Evolutionary conservation across 1,284 basidiomycete species (phyloP), one percentile per base, ranked within the genome.

Genomic region (Exsudoporus floridanus): DNA sequence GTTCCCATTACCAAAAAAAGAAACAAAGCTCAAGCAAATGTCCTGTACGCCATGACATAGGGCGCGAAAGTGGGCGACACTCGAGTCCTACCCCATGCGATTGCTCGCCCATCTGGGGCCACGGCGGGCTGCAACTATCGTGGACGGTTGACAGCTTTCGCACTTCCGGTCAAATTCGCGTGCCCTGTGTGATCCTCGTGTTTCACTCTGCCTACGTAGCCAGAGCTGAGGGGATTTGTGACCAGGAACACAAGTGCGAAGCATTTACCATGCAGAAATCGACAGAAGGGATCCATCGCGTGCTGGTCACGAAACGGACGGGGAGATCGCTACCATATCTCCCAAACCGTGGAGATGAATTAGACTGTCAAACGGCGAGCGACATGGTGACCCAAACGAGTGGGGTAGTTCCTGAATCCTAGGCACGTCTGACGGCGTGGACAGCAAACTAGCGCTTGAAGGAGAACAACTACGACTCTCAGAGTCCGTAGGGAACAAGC

Each of bases 381-480:
- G 34, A 50, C 40, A 54, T 13, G 44, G 23, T 35, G 49, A 40
- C 18, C 45, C 34, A 19, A 51, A 44, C 5, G 31, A 33, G 1
- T 16, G 12, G 18, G 40, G 42, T 16, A 61, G 5, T 18, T 53
- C 50, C n/a, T 23, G 55, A 16, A 46, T 19, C 1, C 10, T 38
- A n/a, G 21, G 14, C 21, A 30, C 5, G 16, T 43, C 42, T 8
- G 39, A 37, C n/a, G 51, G 47, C 5, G 40, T 50, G 5, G 49
- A 33, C 10, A 40, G 9, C 12, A 42, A 43, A 14, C 38, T 35
- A 18, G 23, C 6, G 30, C 37, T 45, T 7, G 61, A 44, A 18
- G 43, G 38, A 27, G 46, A 64, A 13, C 5, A 39, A 6, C 31
- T 49, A 25, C 18, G 31, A 8, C 31, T 38, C 27, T 52, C 57